phyloP scores from a whole-genome alignment of 139 green algal species.

The Protoeuglena noctilucae region DNA sequence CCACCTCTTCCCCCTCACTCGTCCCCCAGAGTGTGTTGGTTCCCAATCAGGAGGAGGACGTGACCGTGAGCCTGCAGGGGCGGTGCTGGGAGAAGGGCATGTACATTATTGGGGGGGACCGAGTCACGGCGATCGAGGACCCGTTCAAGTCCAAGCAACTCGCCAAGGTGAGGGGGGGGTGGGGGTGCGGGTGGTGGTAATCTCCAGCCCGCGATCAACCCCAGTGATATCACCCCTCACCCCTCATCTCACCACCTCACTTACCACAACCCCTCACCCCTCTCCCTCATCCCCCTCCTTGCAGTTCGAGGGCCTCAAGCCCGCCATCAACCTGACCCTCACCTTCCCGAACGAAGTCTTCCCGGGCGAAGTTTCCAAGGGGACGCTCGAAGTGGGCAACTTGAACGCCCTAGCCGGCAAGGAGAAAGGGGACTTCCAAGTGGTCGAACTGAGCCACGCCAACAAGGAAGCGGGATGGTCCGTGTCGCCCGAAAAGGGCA shows the following conservation, averaged over 20 bases:
- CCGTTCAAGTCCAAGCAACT: conserved; percentile 17
- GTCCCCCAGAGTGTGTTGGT: conserved; percentile 33
- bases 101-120: conserved; percentile 19
- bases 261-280: too few species aligned
- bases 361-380: neutral
- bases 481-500: neutral
- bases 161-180: too few species aligned
- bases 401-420: neutral
- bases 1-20: too few species aligned
- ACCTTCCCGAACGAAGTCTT: neutral
- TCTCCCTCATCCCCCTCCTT: too few species aligned
- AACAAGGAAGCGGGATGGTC: neutral
- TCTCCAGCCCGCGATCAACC: too few species aligned
- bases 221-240: too few species aligned
- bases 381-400: neutral
- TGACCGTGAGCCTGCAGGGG: conserved; percentile 12
- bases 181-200: too few species aligned
- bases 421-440: neutral
- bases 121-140: conserved; percentile 13
- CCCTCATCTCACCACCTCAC: too few species aligned
- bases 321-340: neutral
- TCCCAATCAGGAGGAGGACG: conserved; percentile 31
- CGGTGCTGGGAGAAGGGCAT: conserved; percentile 30
- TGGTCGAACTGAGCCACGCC: neutral
- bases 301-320: neutral